phyloP scores from a whole-genome alignment of 305 asterid genomes.

The Solanum hybrid region DNA sequence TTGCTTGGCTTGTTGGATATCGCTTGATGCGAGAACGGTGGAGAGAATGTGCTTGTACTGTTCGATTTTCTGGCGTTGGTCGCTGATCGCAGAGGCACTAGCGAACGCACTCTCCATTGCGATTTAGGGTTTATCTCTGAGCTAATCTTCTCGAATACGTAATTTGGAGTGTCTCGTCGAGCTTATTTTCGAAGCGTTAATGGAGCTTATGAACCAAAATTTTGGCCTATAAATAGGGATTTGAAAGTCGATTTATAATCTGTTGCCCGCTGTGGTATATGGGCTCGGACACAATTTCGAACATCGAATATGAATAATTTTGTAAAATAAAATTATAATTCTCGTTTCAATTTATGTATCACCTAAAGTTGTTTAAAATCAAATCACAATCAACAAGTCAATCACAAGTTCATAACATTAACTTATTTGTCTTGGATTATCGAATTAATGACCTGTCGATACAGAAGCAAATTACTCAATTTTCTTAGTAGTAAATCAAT shows the following conservation, averaged over 20 bases:
- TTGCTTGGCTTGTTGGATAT: constrained; percentile 55
- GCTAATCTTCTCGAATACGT: neutral
- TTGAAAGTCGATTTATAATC: neutral
- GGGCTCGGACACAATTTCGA: neutral
- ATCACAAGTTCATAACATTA: neutral
- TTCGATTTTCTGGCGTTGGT: constrained; percentile 94
- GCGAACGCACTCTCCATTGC: constrained; percentile 84
- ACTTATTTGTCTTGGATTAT: neutral
- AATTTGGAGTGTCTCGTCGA: neutral
- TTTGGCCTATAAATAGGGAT: constrained; percentile 2
- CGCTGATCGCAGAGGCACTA: constrained; percentile 75
- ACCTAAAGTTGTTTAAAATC: neutral
- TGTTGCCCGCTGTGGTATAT: neutral
- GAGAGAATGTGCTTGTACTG: constrained; percentile 88
- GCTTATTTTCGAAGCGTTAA: neutral
- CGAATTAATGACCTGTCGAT: neutral
- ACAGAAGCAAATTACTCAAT: neutral
- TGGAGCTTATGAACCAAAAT: neutral
- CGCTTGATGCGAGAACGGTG: constrained; percentile 71
- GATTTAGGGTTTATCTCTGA: constrained; percentile 6
- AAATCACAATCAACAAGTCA: neutral
- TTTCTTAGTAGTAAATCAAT: neutral
- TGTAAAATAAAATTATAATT: neutral
- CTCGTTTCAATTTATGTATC: neutral
- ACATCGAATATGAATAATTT: neutral